Percentiles rank a stretch among this genome's conserved stretches.
These are phyloP conservation scores for Trichoderma atroviride DNA, from an alignment of 2,329 filamentous ascomycete genomes.

Conservation along the genomic window DNA sequence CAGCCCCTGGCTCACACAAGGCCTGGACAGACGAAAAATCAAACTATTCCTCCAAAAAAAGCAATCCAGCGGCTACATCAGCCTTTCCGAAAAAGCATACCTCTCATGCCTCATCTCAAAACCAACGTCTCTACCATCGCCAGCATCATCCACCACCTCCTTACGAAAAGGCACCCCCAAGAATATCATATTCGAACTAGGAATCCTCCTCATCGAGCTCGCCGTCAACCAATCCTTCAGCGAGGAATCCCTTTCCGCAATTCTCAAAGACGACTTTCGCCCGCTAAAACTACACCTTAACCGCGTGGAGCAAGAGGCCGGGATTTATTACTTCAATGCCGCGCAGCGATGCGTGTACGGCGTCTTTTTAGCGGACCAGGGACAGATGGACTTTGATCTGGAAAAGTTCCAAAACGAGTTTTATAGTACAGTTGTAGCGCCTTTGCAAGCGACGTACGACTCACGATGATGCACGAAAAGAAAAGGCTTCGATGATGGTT, in stretches of 20 bases:
- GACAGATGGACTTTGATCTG: slow-evolving; percentile 20
- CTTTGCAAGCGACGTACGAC: slow-evolving; percentile 20
- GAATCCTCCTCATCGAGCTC: slow-evolving; percentile 23
- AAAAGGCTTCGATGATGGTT: neutral
- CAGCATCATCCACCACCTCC: slow-evolving; percentile 1
- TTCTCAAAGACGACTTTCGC: slow-evolving; percentile 12
- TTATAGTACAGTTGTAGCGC: slow-evolving; percentile 19
- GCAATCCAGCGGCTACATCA: slow-evolving; percentile 10
- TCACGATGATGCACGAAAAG: neutral
- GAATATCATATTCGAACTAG: slow-evolving; percentile 18
- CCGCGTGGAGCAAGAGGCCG: slow-evolving; percentile 12
- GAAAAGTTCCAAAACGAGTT: slow-evolving; percentile 22
- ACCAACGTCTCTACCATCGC: neutral
- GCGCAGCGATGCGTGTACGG: slow-evolving; percentile 19
- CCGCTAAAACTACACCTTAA: slow-evolving; percentile 6
- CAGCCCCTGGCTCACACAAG: slow-evolving; percentile 13
- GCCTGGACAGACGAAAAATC: neutral
- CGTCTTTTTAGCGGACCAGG: slow-evolving; percentile 14
- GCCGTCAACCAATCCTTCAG: slow-evolving; percentile 21
- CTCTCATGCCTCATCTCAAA: slow-evolving; percentile 3
- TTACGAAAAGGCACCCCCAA: neutral
- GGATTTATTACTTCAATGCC: slow-evolving; percentile 20
- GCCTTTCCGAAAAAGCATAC: slow-evolving; percentile 20
- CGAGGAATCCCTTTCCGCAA: neutral
- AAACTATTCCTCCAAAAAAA: slow-evolving; percentile 13